phyloP scores from a whole-genome alignment of 1,284 basidiomycete species.

The Trichosporon sp. region DNA sequence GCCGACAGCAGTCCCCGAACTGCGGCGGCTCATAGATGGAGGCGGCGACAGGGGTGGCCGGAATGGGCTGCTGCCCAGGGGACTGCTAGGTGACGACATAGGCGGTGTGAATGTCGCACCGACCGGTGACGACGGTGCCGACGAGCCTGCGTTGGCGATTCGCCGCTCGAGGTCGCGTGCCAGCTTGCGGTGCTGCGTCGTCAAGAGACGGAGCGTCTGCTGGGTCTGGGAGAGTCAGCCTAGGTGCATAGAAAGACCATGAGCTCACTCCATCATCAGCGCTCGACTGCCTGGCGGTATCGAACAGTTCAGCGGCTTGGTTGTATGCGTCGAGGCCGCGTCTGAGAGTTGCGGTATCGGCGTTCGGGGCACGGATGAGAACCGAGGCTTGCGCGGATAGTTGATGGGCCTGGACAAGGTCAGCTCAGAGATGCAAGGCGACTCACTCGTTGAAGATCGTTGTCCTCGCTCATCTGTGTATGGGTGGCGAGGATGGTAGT shows the following conservation, averaged over 20 bases:
- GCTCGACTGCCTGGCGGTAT: constrained; percentile 28
- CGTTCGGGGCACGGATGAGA: constrained; percentile 35
- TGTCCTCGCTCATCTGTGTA: constrained; percentile 33
- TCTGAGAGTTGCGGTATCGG: constrained; percentile 32
- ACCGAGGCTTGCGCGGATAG: constrained; percentile 48
- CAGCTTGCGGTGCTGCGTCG: constrained; percentile 51
- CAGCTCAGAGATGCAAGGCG: not conserved
- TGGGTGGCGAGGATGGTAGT: constrained; percentile 11
- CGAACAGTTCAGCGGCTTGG: constrained; percentile 51
- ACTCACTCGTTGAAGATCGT: constrained; percentile 34
- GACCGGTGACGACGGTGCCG: not conserved
- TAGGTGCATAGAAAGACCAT: not conserved
- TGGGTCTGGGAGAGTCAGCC: constrained; percentile 19
- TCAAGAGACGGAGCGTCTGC: constrained; percentile 48
- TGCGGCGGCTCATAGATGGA: not conserved
- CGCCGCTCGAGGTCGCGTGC: constrained; percentile 49
- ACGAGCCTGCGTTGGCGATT: constrained; percentile 29
- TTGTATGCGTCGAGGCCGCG: constrained; percentile 42
- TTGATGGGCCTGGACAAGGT: constrained; percentile 47
- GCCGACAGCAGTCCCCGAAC: constrained; percentile 21
- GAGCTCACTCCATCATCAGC: constrained; percentile 32
- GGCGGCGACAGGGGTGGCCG: constrained; percentile 3
- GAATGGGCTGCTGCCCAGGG: not conserved
- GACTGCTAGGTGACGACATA: constrained; percentile 7
- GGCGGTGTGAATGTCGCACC: not conserved